Evolutionary conservation across 2,329 filamentous ascomycete genomes (phyloP), one percentile per base, ranked within the genome.

Genomic region (Colletotrichum tofieldiae): DNA sequence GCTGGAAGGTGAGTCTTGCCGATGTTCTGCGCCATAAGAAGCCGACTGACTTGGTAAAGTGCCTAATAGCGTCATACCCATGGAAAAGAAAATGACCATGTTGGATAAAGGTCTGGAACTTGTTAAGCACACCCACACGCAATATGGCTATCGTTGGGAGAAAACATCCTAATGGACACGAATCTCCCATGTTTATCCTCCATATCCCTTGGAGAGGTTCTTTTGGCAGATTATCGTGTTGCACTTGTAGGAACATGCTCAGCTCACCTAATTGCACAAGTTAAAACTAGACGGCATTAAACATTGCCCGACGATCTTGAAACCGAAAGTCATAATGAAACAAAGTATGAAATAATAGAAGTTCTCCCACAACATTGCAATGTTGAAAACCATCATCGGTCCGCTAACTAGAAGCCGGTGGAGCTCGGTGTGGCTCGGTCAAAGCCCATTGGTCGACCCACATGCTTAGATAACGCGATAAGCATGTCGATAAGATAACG

Each of bases 1-100:
- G 20, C 39, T 71, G 1, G 73, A 75, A 56, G 47, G 73, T 72
- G 14, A 65, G 61, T 32, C 20, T 55, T 14, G 2, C 11, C 18
- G 6, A 7, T 20, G n/a, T 5, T 8, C 3, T 4, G 9, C 20
- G 3, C 14, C n/a, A 16, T 8, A 11, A 20, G 1, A 16, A 14
- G 9, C 6, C 37, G 23, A 18, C 45, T 67, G 7, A 63, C 51
- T 35, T n/a, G 1, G 14, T n/a, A 1, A 12, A 72, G 66, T 58
- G 8, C 60, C 70, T 1, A 49, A 58, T 3, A 3, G 1, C 9
- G 32, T 35, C 12, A 47, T 70, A 2, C 5, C 65, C 9, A 3
- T 20, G 39, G 20, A 35, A 0, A 32, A 61, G 14, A 69, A 61
- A 23, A 69, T 61, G 65, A 18, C 18, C 4, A 9, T 69, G 23